A percentile compares a stretch with the other conserved stretches of the same genome.
phyloP scores from a whole-genome alignment of 176 grass and related monocot genomes.

The Calamus simplicifolius region DNA sequence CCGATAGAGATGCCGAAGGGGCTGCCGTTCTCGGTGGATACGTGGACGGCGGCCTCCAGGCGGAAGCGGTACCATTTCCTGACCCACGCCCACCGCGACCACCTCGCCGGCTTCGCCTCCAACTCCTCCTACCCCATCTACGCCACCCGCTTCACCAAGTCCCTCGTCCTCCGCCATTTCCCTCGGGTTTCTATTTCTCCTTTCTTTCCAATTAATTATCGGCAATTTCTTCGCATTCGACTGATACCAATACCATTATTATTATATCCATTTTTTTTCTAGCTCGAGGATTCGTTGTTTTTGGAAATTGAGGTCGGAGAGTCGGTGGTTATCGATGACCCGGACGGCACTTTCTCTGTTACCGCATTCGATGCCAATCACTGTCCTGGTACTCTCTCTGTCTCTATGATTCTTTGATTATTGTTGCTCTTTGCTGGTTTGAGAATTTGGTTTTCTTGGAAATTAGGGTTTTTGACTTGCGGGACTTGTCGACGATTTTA shows the following conservation, averaged over 20 bases:
- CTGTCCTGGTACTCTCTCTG: constrained; percentile 40
- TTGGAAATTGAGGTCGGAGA: constrained; percentile 65
- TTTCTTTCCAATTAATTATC: background rate
- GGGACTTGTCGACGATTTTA: too few species aligned
- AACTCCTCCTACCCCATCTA: constrained; percentile 37
- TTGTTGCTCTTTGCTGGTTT: too few species aligned
- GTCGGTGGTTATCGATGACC: constrained; percentile 47
- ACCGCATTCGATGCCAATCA: constrained; percentile 76
- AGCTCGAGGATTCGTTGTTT: constrained; percentile 37
- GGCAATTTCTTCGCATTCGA: too few species aligned
- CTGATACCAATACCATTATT: too few species aligned
- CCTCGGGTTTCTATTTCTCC: constrained; percentile 32
- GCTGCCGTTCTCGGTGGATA: constrained; percentile 74
- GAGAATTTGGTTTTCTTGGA: too few species aligned
- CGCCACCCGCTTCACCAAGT: constrained; percentile 53
- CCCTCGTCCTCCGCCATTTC: constrained; percentile 40
- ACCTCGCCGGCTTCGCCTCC: constrained; percentile 28
- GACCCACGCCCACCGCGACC: constrained; percentile 73
- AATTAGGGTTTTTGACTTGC: too few species aligned
- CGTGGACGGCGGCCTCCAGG: constrained; percentile 45
- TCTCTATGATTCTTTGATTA: too few species aligned
- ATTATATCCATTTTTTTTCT: background rate
- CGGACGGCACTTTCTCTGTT: constrained; percentile 43
- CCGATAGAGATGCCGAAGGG: constrained; percentile 89
- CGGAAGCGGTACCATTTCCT: constrained; percentile 60